phyloP scores from a whole-genome alignment of 805 yeast genomes.

The Hanseniaspora vineae region DNA sequence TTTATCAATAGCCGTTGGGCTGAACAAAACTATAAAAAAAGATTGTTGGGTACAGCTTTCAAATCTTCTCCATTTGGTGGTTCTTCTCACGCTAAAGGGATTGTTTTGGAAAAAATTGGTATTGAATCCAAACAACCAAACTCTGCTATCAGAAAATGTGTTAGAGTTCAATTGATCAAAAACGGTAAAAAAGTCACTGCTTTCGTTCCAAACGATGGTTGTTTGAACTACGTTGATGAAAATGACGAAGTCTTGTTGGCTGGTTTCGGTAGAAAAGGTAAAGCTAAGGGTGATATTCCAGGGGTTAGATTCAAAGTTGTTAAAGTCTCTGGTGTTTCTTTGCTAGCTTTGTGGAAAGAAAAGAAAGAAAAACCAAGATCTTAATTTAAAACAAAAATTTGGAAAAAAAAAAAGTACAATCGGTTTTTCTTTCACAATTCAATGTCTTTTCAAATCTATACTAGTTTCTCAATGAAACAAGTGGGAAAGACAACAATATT shows the following conservation, averaged over 20 bases:
- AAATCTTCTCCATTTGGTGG: conserved; percentile 99
- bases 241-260: conserved; percentile 99
- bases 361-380: conserved; percentile 99
- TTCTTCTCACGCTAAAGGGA: conserved; percentile 99
- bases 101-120: conserved; percentile 98
- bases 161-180: conserved; percentile 99
- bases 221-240: conserved; percentile 99
- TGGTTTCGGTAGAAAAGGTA: conserved; percentile 99
- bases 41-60: conserved; percentile 99
- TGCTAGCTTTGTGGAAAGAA: conserved; percentile 99
- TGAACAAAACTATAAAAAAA: conserved; percentile 93
- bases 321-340: conserved; percentile 99
- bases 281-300: conserved; percentile 99
- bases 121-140: conserved; percentile 99
- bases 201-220: conserved; percentile 99
- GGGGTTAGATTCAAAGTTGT: conserved; percentile 99
- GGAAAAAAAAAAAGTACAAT: background rate
- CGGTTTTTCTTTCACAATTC: no score
- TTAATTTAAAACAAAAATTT: conserved; percentile 30
- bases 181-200: conserved; percentile 99
- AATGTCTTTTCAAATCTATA: no score
- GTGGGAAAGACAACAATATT: no score
- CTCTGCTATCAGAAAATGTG: conserved; percentile 99
- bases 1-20: conserved; percentile 81
- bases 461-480: no score